Evolutionary conservation across 73 alveolate genomes (phyloP), one percentile per base, ranked within the genome.

Genomic region (Paramecium bursaria): DNA sequence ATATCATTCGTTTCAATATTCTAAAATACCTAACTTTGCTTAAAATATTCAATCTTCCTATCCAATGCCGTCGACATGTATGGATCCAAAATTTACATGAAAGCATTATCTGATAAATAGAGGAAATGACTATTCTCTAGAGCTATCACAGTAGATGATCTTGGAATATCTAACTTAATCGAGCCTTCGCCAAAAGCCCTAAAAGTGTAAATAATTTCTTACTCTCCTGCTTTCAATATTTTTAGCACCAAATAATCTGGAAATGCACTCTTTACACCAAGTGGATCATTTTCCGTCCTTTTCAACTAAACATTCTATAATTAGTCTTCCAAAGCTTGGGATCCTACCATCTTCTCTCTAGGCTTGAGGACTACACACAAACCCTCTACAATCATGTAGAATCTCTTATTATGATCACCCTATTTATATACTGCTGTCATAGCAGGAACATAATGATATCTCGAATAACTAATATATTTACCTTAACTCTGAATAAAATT

Each of bases 211-310:
- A 30, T 0, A 3, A 30, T 25, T 7, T 13, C 82, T 1, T 67
- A 67, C 82, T 67, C 82, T 67, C 82, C 82, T 67, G 49, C 33
- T 19, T 39, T 39, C 10, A 67, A n/a, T 31, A 67, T 46, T 42
- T 67, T 67, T 30, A 67, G 27, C 9, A 67, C 27, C 15, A 67
- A 19, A 47, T 67, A 67, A 5, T 67, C 82, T 15, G 82, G 82
- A 21, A 67, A 67, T 19, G 35, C 57, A 19, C 46, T 67, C 10
- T 67, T 67, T 23, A 67, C n/a, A 19, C 82, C 82, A 39, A 39
- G 44, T 1, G 82, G 82, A 67, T 67, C 82, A 23, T 67, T 15
- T 0, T 67, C 82, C 1, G 82, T 33, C 39, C 3, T 31, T 21
- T 39, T 25, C 11, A 9, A 23, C 27, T 33, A 25, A 25, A 30